Conservation (phyloP, 345 rosid species). For the Eucalyptus dawsonii region DNA sequence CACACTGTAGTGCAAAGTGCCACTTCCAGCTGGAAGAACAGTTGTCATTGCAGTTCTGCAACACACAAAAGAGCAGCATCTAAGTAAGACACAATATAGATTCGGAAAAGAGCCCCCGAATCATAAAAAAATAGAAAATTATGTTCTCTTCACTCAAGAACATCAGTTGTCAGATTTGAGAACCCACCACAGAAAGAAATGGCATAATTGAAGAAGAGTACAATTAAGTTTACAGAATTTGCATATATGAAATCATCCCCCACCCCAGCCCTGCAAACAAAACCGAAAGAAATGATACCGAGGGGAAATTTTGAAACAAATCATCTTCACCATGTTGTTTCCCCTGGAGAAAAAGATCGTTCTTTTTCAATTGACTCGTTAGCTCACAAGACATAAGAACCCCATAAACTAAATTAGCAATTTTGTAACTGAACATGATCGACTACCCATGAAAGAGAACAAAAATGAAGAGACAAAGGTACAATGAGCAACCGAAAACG, state of each 20-base stretch:
- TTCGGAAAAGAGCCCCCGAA: background rate
- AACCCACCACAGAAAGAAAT: background rate
- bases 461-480: background rate
- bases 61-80: background rate
- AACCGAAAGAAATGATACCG: background rate
- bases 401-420: background rate
- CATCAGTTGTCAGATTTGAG: background rate
- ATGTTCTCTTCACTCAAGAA: background rate
- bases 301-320: background rate
- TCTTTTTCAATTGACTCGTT: background rate
- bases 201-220: background rate
- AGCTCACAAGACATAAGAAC: background rate
- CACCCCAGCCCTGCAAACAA: background rate
- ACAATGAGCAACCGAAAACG: background rate
- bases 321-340: background rate
- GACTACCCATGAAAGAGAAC: background rate
- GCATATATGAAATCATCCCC: background rate
- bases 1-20: conserved; percentile 18
- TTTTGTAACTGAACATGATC: background rate
- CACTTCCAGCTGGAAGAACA: conserved; percentile 30
- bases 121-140: background rate
- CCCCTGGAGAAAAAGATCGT: background rate
- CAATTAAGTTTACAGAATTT: background rate
- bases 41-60: conserved; percentile 37
- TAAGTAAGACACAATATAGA: background rate